phyloP scores from a whole-genome alignment of 768 basidiomycete species.

The Mycena galopus region DNA sequence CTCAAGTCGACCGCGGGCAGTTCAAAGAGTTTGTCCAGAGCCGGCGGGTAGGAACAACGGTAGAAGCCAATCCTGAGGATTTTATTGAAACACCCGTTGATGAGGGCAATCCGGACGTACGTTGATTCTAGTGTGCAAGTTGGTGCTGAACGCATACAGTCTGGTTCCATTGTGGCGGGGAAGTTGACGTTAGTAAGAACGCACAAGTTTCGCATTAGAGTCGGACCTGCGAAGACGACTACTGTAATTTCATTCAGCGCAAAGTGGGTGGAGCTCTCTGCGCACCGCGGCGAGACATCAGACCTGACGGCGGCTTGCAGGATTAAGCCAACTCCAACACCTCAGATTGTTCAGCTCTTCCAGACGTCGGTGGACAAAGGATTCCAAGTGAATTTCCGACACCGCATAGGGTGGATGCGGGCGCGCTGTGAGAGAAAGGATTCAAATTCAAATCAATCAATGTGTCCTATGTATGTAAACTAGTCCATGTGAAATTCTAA shows the following conservation, averaged over 20 bases:
- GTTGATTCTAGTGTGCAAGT: background rate
- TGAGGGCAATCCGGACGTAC: constrained; percentile 19
- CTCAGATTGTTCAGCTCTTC: constrained; percentile 34
- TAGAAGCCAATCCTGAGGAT: constrained; percentile 29
- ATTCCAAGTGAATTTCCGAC: constrained; percentile 18
- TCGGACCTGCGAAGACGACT: constrained; percentile 28
- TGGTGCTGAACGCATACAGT: background rate
- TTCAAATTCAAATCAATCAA: no score
- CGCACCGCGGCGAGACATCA: no score
- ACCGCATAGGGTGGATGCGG: background rate
- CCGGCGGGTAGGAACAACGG: background rate
- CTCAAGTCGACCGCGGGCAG: constrained; percentile 8
- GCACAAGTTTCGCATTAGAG: constrained; percentile 28
- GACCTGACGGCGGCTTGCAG: background rate
- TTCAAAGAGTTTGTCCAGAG: constrained; percentile 14
- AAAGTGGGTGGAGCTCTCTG: constrained; percentile 9
- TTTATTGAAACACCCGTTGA: constrained; percentile 27
- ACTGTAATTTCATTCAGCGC: constrained; percentile 33
- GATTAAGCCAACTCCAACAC: constrained; percentile 17
- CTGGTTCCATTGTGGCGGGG: constrained; percentile 31
- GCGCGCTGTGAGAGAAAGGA: background rate
- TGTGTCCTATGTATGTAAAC: background rate
- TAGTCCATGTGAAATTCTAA: no score
- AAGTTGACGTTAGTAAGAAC: constrained; percentile 27
- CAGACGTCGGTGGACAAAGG: constrained; percentile 30